These are phyloP conservation scores for Viridothelium virens DNA, from an alignment of 495 filamentous ascomycete species.

Conservation along the genomic window DNA sequence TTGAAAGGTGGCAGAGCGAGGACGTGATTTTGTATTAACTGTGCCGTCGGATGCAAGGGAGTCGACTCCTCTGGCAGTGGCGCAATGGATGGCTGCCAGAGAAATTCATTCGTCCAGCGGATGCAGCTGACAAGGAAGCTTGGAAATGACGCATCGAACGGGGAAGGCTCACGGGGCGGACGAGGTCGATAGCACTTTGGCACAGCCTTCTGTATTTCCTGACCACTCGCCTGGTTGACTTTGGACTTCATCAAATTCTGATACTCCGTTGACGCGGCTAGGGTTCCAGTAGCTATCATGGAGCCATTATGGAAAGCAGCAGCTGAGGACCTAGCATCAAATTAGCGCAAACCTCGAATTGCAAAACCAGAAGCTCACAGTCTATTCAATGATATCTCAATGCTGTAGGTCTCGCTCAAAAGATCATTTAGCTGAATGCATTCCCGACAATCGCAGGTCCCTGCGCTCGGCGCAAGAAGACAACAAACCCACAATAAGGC, in stretches of 20 bases:
- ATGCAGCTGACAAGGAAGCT: not conserved
- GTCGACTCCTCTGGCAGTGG: not conserved
- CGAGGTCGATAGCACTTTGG: not conserved
- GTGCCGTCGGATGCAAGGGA: not conserved
- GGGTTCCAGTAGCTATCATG: not conserved
- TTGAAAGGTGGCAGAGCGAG: not conserved
- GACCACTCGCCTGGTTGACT: not conserved
- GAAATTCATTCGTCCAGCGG: not conserved
- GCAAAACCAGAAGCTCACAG: not conserved
- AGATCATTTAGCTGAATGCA: not conserved
- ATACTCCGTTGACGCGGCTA: not conserved
- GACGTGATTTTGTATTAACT: not conserved
- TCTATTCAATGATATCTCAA: not conserved
- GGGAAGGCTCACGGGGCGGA: not conserved
- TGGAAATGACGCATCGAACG: not conserved
- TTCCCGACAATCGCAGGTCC: no score
- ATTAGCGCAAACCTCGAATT: not conserved
- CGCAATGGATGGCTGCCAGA: not conserved
- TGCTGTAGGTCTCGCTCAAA: slow-evolving; percentile 4
- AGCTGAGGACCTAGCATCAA: slow-evolving; percentile 1
- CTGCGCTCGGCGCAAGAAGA: no score
- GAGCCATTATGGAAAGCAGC: slow-evolving; percentile 10
- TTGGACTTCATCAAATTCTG: not conserved
- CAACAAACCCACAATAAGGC: no score
- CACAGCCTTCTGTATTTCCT: not conserved